A percentile compares a stretch with the other conserved stretches of the same genome.
These are phyloP conservation scores for Sordariomycetes sp. DNA, from an alignment of 2,329 filamentous ascomycete species.

Conservation along the genomic window DNA sequence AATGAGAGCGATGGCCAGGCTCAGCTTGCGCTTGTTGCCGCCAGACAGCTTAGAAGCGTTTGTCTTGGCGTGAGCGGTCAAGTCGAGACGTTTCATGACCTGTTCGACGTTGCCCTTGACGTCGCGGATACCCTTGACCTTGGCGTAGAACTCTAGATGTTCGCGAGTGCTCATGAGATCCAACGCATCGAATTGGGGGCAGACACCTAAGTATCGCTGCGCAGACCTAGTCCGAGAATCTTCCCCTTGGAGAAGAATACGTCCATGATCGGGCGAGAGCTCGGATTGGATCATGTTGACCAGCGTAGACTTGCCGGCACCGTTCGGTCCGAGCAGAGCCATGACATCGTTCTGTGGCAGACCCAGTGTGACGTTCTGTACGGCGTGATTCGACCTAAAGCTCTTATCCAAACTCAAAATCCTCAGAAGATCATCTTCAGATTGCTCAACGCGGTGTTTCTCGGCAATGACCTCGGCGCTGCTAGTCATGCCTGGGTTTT, in stretches of 20 bases:
- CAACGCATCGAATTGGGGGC: slow-evolving; percentile 76
- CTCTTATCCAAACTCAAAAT: slow-evolving; percentile 64
- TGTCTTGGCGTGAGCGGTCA: slow-evolving; percentile 59
- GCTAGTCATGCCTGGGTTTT: slow-evolving; percentile 9
- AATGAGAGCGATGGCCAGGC: slow-evolving; percentile 84
- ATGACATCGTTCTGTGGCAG: slow-evolving; percentile 69
- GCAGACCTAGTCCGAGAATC: slow-evolving; percentile 1
- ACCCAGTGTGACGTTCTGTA: slow-evolving; percentile 72
- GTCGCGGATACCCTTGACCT: slow-evolving; percentile 67
- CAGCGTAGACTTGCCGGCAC: slow-evolving; percentile 77
- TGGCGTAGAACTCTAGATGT: slow-evolving; percentile 81
- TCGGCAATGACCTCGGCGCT: slow-evolving; percentile 29
- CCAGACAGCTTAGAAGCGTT: slow-evolving; percentile 76
- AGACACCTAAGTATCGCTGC: slow-evolving; percentile 4
- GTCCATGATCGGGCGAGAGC: slow-evolving; percentile 47
- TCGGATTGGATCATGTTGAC: slow-evolving; percentile 78
- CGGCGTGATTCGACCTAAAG: slow-evolving; percentile 62
- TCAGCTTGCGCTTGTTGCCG: slow-evolving; percentile 90
- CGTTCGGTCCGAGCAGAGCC: slow-evolving; percentile 75
- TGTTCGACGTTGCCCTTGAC: slow-evolving; percentile 69
- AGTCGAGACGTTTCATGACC: slow-evolving; percentile 69
- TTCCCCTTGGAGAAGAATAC: neutral
- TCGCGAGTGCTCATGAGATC: slow-evolving; percentile 86
- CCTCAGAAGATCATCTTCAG: slow-evolving; percentile 51
- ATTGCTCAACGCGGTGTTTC: slow-evolving; percentile 53